These are phyloP conservation scores for Kurtzmaniella fragi DNA, from an alignment of 805 yeast species.

Conservation along the genomic window DNA sequence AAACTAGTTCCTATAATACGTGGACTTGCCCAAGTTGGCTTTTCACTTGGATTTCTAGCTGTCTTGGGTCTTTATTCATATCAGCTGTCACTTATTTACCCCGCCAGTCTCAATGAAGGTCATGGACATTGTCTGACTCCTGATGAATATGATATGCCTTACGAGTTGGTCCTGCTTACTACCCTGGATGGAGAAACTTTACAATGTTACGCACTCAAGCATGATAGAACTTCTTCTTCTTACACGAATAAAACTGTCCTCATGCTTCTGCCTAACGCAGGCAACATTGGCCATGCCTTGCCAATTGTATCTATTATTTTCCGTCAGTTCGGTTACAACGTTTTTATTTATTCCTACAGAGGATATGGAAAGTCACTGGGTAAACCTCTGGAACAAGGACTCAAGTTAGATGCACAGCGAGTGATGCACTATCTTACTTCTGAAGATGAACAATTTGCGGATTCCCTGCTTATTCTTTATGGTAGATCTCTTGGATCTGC, in stretches of 20 bases:
- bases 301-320: slow-evolving; percentile 75
- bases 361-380: slow-evolving; percentile 89
- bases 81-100: slow-evolving; percentile 74
- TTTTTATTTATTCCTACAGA: slow-evolving; percentile 79
- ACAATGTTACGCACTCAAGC: slow-evolving; percentile 59
- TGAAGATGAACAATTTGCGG: slow-evolving; percentile 47
- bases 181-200: slow-evolving; percentile 70
- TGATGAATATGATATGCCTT: slow-evolving; percentile 56
- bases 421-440: slow-evolving; percentile 53
- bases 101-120: slow-evolving; percentile 75
- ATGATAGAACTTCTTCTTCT: slow-evolving; percentile 30
- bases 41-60: slow-evolving; percentile 39
- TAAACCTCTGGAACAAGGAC: slow-evolving; percentile 65
- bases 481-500: slow-evolving; percentile 97
- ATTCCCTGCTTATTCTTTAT: slow-evolving; percentile 59
- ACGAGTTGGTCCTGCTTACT: slow-evolving; percentile 50
- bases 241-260: slow-evolving; percentile 65
- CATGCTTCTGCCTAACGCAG: slow-evolving; percentile 88
- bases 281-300: slow-evolving; percentile 87
- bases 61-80: slow-evolving; percentile 52
- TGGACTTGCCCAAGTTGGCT: slow-evolving; percentile 34
- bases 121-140: slow-evolving; percentile 74
- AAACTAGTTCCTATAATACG: slow-evolving; percentile 17
- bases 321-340: slow-evolving; percentile 61
- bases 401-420: slow-evolving; percentile 77